Evolutionary conservation across 1,284 basidiomycete genomes (phyloP), one percentile per base, ranked within the genome.

Genomic region (Sphagnurus paluster): DNA sequence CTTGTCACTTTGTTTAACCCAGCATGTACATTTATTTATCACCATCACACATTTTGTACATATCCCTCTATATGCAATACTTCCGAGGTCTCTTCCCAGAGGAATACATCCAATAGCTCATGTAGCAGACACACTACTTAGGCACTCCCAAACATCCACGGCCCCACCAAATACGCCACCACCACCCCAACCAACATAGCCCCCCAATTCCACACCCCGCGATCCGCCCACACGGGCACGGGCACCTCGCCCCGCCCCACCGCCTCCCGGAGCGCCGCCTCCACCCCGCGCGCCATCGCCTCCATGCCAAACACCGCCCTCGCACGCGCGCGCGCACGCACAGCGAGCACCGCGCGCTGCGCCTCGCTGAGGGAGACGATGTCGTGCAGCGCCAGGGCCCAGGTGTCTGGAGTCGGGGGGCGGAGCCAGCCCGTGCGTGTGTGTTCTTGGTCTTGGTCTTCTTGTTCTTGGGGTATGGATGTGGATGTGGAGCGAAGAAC

Each of bases 351-450:
- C 13, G 58, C 53, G 10, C 86, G 69, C 38, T 84, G 76, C 0
- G 60, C 61, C 1, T 55, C 48, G 0, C 68, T 57, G 55, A 94
- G 64, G 2, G 55, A 56, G 9, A 90, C 67, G 32, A 96, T 82
- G 33, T 83, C 75, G 1, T 64, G 54, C 29, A 96, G 61, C 0
- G 83, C 82, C 1, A 77, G 68, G 0, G 87, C 78, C 93, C 94
- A 97, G 3, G 74, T 61, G 0, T 73, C 67, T 0, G 82, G 59
- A 10, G 79, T 72, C 0, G 92, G 85, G 0, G 70, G 54, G 19
- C 84, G 73, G 17, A 96, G 71, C 91, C 91, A 80, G 39, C 93
- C 80, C 17, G 87, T 80, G 16, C 69, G 69, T 54, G 60, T 64
- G 35, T 53, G 62, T 30, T 26, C 60, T 44, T 51, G 66, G 23